Percentiles rank a stretch among this genome's conserved stretches.
phyloP scores from a whole-genome alignment of 805 yeast species.

The Kuraishia hungarica region DNA sequence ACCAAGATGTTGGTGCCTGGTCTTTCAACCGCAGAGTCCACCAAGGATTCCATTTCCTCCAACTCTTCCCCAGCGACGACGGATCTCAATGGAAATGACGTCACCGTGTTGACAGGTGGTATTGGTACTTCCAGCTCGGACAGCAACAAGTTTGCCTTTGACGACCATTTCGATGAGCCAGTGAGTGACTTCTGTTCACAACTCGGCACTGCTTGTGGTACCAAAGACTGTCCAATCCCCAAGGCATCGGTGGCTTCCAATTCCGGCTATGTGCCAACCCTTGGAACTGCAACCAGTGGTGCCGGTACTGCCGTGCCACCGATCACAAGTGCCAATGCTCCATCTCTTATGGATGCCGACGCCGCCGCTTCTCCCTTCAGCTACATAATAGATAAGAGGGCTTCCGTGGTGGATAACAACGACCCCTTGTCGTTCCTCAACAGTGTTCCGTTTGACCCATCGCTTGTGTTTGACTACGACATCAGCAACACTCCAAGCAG shows the following conservation, averaged over 20 bases:
- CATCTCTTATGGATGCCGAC: not conserved
- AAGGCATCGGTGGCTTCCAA: slow-evolving; percentile 10
- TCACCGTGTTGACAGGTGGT: not conserved
- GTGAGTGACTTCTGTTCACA: slow-evolving; percentile 69
- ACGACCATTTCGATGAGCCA: slow-evolving; percentile 54
- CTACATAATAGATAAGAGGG: not conserved
- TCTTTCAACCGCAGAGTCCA: slow-evolving; percentile 1
- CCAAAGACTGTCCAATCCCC: slow-evolving; percentile 61
- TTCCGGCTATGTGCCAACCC: not conserved
- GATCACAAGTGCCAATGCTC: slow-evolving; percentile 1
- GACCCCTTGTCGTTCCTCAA: slow-evolving; percentile 36
- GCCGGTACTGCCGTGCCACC: slow-evolving; percentile 4
- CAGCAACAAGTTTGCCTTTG: slow-evolving; percentile 24
- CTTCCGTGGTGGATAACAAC: slow-evolving; percentile 16
- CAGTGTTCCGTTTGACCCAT: slow-evolving; percentile 41
- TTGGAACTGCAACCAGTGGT: slow-evolving; percentile 2
- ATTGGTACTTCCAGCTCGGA: not conserved
- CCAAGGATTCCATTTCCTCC: slow-evolving; percentile 2
- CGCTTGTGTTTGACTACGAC: slow-evolving; percentile 33
- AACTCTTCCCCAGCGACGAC: slow-evolving; percentile 4
- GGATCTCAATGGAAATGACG: not conserved
- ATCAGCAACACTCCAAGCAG: slow-evolving; percentile 1
- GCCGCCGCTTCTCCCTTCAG: slow-evolving; percentile 1
- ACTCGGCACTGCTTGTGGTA: slow-evolving; percentile 79
- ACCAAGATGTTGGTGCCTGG: not conserved